These are phyloP conservation scores for Sarocladium strictum DNA, from an alignment of 2,329 filamentous ascomycete species.

Conservation along the genomic window DNA sequence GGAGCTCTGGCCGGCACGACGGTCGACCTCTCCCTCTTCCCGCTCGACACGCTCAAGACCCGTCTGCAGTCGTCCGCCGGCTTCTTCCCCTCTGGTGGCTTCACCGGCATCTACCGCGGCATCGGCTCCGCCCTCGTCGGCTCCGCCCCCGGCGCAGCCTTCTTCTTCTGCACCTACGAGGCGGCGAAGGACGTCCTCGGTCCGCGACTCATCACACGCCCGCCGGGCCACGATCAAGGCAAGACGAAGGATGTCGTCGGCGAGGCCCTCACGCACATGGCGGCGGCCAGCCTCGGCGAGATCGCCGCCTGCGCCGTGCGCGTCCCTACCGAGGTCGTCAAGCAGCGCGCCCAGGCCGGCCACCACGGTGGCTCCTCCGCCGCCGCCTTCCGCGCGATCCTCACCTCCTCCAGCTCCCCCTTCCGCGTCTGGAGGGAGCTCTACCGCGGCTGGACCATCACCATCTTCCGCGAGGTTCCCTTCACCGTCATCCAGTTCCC, in stretches of 20 bases:
- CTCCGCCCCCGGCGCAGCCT: constrained; percentile 85
- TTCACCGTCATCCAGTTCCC: constrained; percentile 98
- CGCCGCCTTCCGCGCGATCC: constrained; percentile 64
- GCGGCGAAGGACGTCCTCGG: constrained; percentile 54
- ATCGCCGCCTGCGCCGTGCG: constrained; percentile 86
- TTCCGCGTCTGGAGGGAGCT: constrained; percentile 69
- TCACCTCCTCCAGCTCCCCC: constrained; percentile 23
- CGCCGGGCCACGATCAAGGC: constrained; percentile 11
- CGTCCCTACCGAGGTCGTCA: constrained; percentile 94
- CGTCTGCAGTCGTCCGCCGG: constrained; percentile 78
- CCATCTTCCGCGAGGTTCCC: constrained; percentile 90
- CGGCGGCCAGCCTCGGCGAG: constrained; percentile 80
- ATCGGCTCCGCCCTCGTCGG: constrained; percentile 85
- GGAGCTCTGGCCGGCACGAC: constrained; percentile 91
- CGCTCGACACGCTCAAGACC: constrained; percentile 97
- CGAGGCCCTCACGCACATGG: constrained; percentile 61
- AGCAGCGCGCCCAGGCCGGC: constrained; percentile 89
- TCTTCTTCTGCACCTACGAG: constrained; percentile 97
- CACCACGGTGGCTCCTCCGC: constrained; percentile 68
- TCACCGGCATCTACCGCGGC: constrained; percentile 88
- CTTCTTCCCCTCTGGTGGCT: constrained; percentile 79
- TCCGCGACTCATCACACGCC: constrained; percentile 14
- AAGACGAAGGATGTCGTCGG: neutral
- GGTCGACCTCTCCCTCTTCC: constrained; percentile 93
- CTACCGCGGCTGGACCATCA: constrained; percentile 89